A percentile compares a stretch with the other conserved stretches of the same genome.
phyloP scores from a whole-genome alignment of 208 protist genomes.

The Leishmania braziliensis region DNA sequence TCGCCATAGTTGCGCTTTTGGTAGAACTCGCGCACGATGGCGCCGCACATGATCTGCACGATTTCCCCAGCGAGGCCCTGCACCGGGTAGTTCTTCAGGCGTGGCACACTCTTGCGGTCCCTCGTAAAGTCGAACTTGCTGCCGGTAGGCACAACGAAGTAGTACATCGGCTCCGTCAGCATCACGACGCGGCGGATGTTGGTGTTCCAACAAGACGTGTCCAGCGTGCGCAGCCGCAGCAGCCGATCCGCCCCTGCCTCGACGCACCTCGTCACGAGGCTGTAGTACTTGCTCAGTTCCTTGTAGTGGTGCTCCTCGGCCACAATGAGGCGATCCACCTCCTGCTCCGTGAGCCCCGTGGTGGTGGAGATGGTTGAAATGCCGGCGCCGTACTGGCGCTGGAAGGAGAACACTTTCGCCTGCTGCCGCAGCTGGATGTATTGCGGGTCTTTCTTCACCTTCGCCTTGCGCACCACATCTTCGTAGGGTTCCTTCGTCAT shows the following conservation, averaged over 20 bases:
- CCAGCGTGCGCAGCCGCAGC: conserved; percentile 76
- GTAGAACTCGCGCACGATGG: conserved; percentile 82
- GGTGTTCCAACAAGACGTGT: conserved; percentile 59
- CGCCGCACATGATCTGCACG: conserved; percentile 91
- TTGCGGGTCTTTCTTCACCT: conserved; percentile 77
- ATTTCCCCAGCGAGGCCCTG: conserved; percentile 90
- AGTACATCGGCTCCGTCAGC: conserved; percentile 81
- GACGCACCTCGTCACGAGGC: conserved; percentile 81
- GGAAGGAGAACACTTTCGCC: conserved; percentile 93
- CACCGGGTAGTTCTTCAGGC: conserved; percentile 93
- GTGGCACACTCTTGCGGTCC: conserved; percentile 76
- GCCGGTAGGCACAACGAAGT: conserved; percentile 87
- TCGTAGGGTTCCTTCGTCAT: conserved; percentile 92
- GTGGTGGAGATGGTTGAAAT: conserved; percentile 81
- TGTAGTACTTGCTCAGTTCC: conserved; percentile 79
- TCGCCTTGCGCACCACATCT: conserved; percentile 85
- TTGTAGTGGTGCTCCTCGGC: conserved; percentile 90
- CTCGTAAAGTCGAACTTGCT: conserved; percentile 90
- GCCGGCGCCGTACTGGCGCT: conserved; percentile 91
- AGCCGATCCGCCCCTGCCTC: conserved; percentile 72
- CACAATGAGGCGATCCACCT: conserved; percentile 84
- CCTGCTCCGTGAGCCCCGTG: conserved; percentile 83
- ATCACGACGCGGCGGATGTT: conserved; percentile 73
- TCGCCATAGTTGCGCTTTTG: conserved; percentile 71
- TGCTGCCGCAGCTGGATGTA: conserved; percentile 92